Percentiles rank a stretch among this genome's conserved stretches.
Conservation (phyloP, 2,329 filamentous ascomycete genomes). For the Macroventuria anomochaeta region DNA sequence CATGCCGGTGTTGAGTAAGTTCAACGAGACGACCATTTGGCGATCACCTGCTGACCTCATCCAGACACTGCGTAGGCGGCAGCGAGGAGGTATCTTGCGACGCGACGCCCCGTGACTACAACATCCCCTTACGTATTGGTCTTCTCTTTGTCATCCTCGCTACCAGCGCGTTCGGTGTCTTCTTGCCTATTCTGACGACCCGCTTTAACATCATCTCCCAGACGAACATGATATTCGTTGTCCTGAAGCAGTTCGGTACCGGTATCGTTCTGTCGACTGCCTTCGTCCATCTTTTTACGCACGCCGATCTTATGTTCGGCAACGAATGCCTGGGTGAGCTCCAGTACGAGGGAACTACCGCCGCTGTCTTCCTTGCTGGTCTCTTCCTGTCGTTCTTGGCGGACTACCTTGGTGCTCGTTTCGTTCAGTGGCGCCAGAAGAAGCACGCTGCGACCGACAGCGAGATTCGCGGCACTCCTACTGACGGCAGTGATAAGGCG, state of each 20-base stretch:
- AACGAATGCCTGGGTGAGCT: conserved; percentile 72
- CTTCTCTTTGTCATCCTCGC: conserved; percentile 74
- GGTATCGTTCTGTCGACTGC: conserved; percentile 76
- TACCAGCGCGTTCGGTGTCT: conserved; percentile 73
- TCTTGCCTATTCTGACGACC: conserved; percentile 69
- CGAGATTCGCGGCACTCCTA: conserved; percentile 20
- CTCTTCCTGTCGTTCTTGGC: conserved; percentile 75
- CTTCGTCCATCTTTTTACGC: conserved; percentile 74
- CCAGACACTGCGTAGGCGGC: conserved; percentile 64
- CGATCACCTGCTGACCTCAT: conserved; percentile 37
- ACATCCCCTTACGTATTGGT: conserved; percentile 71
- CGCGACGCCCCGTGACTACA: conserved; percentile 63
- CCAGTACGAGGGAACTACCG: conserved; percentile 71
- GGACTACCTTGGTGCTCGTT: conserved; percentile 69
- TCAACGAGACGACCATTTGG: no score
- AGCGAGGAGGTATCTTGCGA: conserved; percentile 56
- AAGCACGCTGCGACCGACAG: conserved; percentile 23
- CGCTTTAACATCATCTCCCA: conserved; percentile 62
- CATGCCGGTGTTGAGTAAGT: conserved; percentile 77
- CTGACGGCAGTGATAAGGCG: conserved; percentile 23
- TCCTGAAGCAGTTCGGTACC: conserved; percentile 75
- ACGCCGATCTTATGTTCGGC: conserved; percentile 74
- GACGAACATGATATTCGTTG: conserved; percentile 60
- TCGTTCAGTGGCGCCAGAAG: conserved; percentile 54
- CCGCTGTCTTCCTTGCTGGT: conserved; percentile 76